Conservation (phyloP, 2,329 filamentous ascomycete genomes). For the Clonostachys rhizophaga region DNA sequence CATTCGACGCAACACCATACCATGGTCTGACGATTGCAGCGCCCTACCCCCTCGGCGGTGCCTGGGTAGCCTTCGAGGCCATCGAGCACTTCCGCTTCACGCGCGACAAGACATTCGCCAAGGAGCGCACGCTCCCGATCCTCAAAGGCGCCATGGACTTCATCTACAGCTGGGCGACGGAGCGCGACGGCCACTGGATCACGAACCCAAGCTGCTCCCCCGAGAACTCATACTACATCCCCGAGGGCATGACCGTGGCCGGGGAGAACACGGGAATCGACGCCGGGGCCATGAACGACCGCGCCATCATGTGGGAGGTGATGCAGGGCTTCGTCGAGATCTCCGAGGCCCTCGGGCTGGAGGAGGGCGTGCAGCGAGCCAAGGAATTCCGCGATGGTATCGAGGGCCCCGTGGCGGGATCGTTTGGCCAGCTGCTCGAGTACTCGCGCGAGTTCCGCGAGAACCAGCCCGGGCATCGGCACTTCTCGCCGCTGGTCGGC, state of each 20-base stretch:
- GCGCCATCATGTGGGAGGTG: constrained; percentile 7
- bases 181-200: constrained; percentile 15
- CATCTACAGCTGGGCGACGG: constrained; percentile 19
- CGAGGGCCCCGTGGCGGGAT: neutral
- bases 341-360: constrained; percentile 4
- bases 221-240: constrained; percentile 14
- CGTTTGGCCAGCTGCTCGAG: constrained; percentile 3
- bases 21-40: constrained; percentile 4
- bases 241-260: constrained; percentile 3
- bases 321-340: constrained; percentile 4
- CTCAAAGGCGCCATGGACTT: constrained; percentile 19
- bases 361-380: constrained; percentile 2
- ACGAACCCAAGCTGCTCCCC: constrained; percentile 17
- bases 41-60: constrained; percentile 18
- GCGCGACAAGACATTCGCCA: constrained; percentile 18
- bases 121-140: constrained; percentile 13
- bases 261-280: constrained; percentile 4
- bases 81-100: constrained; percentile 30
- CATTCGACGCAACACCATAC: constrained; percentile 16
- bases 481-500: constrained; percentile 4
- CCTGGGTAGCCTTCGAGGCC: constrained; percentile 30
- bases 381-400: constrained; percentile 2
- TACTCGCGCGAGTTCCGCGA: constrained; percentile 4
- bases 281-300: constrained; percentile 5
- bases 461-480: constrained; percentile 4